phyloP scores from a whole-genome alignment of 2,329 filamentous ascomycete species.

The Fragosphaeria purpurea region DNA sequence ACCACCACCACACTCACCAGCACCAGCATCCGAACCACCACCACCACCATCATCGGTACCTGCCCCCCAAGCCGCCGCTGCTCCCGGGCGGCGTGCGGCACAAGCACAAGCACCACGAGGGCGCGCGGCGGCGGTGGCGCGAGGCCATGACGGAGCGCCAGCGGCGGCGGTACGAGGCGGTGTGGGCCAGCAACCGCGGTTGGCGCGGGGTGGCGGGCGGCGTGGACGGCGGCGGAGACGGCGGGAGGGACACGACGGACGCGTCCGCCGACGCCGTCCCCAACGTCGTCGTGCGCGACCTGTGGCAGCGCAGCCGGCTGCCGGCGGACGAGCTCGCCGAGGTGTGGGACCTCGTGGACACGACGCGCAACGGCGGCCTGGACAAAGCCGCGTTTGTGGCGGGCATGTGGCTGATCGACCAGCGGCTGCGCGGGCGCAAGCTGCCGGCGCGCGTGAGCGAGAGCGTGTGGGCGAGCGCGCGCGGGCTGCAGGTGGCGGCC shows the following conservation, averaged over 20 bases:
- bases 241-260: background rate
- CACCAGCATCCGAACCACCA: conserved; percentile 31
- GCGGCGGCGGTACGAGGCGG: conserved; percentile 70
- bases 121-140: conserved; percentile 64
- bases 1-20: conserved; percentile 16
- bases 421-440: conserved; percentile 69
- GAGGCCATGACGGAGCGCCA: conserved; percentile 63
- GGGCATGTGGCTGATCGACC: conserved; percentile 73
- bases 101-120: conserved; percentile 69
- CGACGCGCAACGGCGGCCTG: conserved; percentile 43
- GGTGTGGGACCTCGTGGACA: conserved; percentile 68
- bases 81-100: conserved; percentile 28
- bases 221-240: background rate
- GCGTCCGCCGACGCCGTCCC: conserved; percentile 43
- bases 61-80: conserved; percentile 2
- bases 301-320: conserved; percentile 64
- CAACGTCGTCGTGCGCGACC: conserved; percentile 60
- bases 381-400: conserved; percentile 67
- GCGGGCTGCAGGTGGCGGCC: conserved; percentile 31
- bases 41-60: background rate
- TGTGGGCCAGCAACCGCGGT: conserved; percentile 76
- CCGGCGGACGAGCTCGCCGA: conserved; percentile 59
- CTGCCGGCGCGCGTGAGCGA: conserved; percentile 59
- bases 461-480: conserved; percentile 66
- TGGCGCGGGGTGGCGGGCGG: conserved; percentile 18